Evolutionary conservation across 2,329 filamentous ascomycete species (phyloP).

Genomic region (Pseudogymnoascus sp.): DNA sequence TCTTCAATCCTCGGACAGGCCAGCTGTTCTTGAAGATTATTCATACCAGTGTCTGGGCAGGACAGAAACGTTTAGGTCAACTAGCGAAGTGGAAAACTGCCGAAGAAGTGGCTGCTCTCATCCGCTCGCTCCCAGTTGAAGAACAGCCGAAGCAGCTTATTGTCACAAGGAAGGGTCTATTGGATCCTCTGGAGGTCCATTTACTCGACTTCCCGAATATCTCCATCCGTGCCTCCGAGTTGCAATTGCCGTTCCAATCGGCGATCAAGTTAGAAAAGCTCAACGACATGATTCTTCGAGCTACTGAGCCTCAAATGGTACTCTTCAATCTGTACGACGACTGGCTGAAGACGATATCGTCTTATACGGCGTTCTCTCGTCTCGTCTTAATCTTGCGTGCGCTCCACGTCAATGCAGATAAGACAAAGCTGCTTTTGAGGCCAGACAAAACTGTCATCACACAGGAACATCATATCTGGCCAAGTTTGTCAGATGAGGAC

Average conservation of each 20-base stretch:
- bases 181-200: slow-evolving; percentile 96
- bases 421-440: slow-evolving; percentile 89
- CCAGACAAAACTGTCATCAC: slow-evolving; percentile 98
- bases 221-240: slow-evolving; percentile 91
- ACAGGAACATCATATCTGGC: slow-evolving; percentile 98
- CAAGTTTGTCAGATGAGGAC: slow-evolving; percentile 83
- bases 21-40: slow-evolving; percentile 99
- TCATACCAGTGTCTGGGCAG: slow-evolving; percentile 97
- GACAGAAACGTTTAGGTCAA: slow-evolving; percentile 97
- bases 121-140: slow-evolving; percentile 89
- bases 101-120: slow-evolving; percentile 96
- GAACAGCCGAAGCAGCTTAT: slow-evolving; percentile 99
- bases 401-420: slow-evolving; percentile 94
- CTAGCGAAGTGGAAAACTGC: slow-evolving; percentile 99
- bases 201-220: slow-evolving; percentile 98
- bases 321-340: slow-evolving; percentile 98
- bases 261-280: slow-evolving; percentile 99
- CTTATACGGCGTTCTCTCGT: slow-evolving; percentile 96
- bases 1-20: slow-evolving; percentile 98
- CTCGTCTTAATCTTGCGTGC: slow-evolving; percentile 88
- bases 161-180: slow-evolving; percentile 90
- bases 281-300: slow-evolving; percentile 96
- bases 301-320: slow-evolving; percentile 99
- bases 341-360: slow-evolving; percentile 97
- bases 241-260: slow-evolving; percentile 96